Conservation (phyloP, 164 flowering plant genomes). For the Umbilicus rupestris region DNA sequence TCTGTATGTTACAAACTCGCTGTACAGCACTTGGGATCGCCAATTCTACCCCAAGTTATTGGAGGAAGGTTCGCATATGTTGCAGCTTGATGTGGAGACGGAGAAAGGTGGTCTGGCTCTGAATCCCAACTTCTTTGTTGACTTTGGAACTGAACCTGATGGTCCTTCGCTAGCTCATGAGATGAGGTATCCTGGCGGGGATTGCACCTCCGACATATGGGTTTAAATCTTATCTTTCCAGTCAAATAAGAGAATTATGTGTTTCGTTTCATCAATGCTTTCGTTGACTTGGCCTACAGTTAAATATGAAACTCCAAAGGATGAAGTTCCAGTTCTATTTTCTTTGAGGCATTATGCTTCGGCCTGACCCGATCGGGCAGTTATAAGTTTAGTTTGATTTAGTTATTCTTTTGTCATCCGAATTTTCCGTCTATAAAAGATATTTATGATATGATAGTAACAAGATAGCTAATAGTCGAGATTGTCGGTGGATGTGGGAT, state of each 20-base stretch:
- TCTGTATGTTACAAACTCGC: conserved; percentile 85
- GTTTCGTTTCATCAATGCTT: no score
- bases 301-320: no score
- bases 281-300: neutral
- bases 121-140: conserved; percentile 79
- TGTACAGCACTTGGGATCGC: conserved; percentile 86
- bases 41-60: conserved; percentile 83
- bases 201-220: conserved; percentile 99
- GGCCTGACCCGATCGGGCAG: no score
- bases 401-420: no score
- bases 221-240: conserved; percentile 20
- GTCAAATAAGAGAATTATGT: neutral
- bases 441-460: no score
- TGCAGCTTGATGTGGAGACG: conserved; percentile 76
- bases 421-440: no score
- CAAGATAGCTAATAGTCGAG: no score
- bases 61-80: conserved; percentile 83
- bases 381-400: no score
- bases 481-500: no score
- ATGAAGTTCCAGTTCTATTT: no score
- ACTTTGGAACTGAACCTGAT: conserved; percentile 81
- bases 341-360: no score
- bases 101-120: conserved; percentile 74
- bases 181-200: conserved; percentile 99
- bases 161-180: conserved; percentile 97